Evolutionary conservation across 108 stramenopile genomes (phyloP).

Genomic region (Cyclotella cryptica): DNA sequence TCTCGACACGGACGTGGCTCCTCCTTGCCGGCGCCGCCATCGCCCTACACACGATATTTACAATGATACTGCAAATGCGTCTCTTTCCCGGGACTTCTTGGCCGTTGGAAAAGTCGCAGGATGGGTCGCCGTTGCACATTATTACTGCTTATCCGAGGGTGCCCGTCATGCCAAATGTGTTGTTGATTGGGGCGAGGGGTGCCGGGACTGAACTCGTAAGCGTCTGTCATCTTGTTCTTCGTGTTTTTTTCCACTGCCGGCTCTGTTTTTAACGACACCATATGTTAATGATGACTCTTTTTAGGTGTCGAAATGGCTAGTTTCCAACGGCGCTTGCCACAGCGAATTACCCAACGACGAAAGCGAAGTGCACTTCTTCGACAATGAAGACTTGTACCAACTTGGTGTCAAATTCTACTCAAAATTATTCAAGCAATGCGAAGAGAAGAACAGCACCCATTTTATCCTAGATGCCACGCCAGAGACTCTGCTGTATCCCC

Average conservation of each 20-base stretch:
- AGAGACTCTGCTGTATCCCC: neutral
- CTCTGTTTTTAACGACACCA: neutral
- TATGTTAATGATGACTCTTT: neutral
- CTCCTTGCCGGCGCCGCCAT: neutral
- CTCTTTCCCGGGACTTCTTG: neutral
- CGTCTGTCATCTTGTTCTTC: neutral
- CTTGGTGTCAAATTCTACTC: slow-evolving; percentile 6
- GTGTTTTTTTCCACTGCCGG: neutral
- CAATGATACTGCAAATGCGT: neutral
- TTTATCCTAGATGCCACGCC: slow-evolving; percentile 4
- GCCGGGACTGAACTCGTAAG: neutral
- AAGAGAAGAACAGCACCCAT: neutral
- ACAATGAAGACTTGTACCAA: slow-evolving; percentile 1
- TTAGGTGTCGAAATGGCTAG: slow-evolving; percentile 10
- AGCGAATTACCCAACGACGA: neutral
- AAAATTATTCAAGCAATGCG: neutral
- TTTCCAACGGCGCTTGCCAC: neutral
- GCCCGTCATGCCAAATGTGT: neutral
- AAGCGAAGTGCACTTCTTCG: slow-evolving; percentile 5
- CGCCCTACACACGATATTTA: neutral
- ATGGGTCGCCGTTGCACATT: neutral
- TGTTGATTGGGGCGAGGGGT: neutral
- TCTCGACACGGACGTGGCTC: too few species aligned
- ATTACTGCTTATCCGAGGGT: slow-evolving; percentile 2
- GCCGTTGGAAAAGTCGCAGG: neutral